Evolutionary conservation across 1,284 basidiomycete genomes (phyloP).

Genomic region (Takashimella tepidaria): DNA sequence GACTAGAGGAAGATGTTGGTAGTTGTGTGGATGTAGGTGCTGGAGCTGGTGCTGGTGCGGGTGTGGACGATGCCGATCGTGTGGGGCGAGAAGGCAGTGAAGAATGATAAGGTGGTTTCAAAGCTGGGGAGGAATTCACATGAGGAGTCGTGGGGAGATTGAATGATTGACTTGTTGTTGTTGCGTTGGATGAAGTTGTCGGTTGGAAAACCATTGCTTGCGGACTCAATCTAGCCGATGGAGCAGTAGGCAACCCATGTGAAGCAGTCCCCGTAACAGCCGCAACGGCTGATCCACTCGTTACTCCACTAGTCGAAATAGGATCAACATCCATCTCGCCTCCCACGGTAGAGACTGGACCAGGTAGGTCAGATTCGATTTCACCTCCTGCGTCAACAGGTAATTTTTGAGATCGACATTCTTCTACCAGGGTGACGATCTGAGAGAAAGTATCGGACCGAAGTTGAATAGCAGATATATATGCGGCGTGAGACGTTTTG

Average conservation of each 20-base stretch:
- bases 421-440: constrained; percentile 31
- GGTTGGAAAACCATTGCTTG: neutral
- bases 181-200: neutral
- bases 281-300: neutral
- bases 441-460: constrained; percentile 30
- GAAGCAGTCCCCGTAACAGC: neutral
- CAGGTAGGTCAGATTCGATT: no score
- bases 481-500: constrained; percentile 21
- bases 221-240: neutral
- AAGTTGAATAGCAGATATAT: constrained; percentile 23
- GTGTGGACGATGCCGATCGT: constrained; percentile 6
- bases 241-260: neutral
- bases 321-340: constrained; percentile 29
- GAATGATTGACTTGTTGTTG: no score
- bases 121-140: neutral
- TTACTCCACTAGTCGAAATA: no score
- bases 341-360: constrained; percentile 5
- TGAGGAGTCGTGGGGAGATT: no score
- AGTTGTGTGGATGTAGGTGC: no score
- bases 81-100: neutral
- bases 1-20: no score
- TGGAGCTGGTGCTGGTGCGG: constrained; percentile 7
- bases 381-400: constrained; percentile 17
- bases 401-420: constrained; percentile 31
- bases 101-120: constrained; percentile 28